A percentile compares a stretch with the other conserved stretches of the same genome.
phyloP scores from a whole-genome alignment of 495 filamentous ascomycete genomes.

The Neurospora hispaniola region DNA sequence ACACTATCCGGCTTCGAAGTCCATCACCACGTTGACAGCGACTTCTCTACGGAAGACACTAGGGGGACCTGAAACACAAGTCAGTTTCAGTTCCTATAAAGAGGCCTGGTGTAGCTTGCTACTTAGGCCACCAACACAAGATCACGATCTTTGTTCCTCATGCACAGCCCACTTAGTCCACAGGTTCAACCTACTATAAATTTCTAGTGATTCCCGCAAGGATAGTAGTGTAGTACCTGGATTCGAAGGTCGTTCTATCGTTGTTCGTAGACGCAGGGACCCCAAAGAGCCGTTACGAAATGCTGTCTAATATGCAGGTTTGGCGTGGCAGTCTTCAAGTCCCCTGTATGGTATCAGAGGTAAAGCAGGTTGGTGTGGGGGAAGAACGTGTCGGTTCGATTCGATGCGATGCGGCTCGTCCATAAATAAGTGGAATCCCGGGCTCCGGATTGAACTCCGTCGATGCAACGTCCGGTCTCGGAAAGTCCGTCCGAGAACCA shows the following conservation, averaged over 20 bases:
- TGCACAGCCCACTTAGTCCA: neutral
- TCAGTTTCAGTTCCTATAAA: neutral
- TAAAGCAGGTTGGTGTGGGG: neutral
- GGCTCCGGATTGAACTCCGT: neutral
- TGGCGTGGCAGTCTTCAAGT: neutral
- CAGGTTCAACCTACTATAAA: neutral
- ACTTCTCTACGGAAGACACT: neutral
- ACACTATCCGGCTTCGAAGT: neutral
- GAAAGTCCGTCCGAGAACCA: neutral
- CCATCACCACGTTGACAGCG: neutral
- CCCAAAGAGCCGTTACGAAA: neutral
- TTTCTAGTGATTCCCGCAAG: neutral
- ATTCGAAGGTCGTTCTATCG: neutral
- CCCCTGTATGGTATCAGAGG: neutral
- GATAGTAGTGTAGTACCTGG: neutral
- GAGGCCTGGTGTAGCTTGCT: neutral
- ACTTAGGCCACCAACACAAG: neutral
- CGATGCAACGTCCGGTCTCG: neutral
- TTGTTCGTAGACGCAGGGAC: neutral
- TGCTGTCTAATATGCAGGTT: neutral
- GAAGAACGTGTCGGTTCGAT: neutral
- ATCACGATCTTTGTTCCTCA: neutral
- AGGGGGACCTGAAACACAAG: neutral
- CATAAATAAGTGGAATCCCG: neutral
- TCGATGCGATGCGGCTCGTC: neutral